phyloP scores from a whole-genome alignment of 805 yeast genomes.

The Candida railenensis region DNA sequence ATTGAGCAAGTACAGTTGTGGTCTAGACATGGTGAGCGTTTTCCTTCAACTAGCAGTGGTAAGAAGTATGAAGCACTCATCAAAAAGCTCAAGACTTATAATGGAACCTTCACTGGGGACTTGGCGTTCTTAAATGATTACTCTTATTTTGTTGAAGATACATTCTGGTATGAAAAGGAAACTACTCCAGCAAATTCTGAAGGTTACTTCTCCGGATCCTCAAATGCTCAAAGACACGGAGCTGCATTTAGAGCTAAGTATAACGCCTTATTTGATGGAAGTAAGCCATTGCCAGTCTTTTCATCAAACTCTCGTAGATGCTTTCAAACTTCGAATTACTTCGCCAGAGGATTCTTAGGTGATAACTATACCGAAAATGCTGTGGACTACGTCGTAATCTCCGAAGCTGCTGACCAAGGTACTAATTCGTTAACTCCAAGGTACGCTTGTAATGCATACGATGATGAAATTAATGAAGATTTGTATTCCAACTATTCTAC shows the following conservation, averaged over 20 bases:
- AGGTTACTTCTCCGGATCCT: constrained; percentile 52
- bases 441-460: constrained; percentile 39
- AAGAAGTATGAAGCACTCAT: constrained; percentile 23
- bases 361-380: constrained; percentile 32
- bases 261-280: constrained; percentile 40
- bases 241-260: constrained; percentile 47
- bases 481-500: constrained; percentile 27
- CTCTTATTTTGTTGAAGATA: constrained; percentile 45
- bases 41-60: constrained; percentile 34
- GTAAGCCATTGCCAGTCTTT: constrained; percentile 47
- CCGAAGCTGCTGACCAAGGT: constrained; percentile 50
- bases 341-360: constrained; percentile 61
- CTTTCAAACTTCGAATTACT: constrained; percentile 52
- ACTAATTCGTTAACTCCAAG: constrained; percentile 61
- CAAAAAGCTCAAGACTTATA: constrained; percentile 24
- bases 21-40: constrained; percentile 78
- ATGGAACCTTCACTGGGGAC: constrained; percentile 43
- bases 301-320: constrained; percentile 56
- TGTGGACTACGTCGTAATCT: constrained; percentile 38
- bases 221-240: constrained; percentile 51
- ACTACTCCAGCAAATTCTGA: constrained; percentile 44
- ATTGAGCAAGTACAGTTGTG: constrained; percentile 65
- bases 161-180: constrained; percentile 47
- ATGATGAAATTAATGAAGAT: constrained; percentile 28
- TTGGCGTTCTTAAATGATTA: constrained; percentile 54